These are phyloP conservation scores for Ceratocystis huliohia DNA, from an alignment of 2,329 filamentous ascomycete genomes.

Conservation along the genomic window DNA sequence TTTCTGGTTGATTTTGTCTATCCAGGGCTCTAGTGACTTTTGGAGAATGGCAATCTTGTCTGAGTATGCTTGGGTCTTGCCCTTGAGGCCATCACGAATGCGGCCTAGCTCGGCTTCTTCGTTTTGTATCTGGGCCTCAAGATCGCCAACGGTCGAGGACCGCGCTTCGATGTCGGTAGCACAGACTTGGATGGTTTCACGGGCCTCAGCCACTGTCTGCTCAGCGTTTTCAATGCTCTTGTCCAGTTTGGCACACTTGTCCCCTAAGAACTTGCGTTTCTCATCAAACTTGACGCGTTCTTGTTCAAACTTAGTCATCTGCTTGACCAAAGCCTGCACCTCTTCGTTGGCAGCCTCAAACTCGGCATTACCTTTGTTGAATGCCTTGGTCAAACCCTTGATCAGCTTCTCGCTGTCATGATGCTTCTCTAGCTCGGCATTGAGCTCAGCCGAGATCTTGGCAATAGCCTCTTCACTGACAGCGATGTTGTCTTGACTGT, in stretches of 20 bases:
- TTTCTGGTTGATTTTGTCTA: constrained; percentile 91
- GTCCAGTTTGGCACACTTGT: constrained; percentile 89
- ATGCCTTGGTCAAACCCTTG: constrained; percentile 74
- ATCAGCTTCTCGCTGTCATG: constrained; percentile 81
- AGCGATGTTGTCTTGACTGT: constrained; percentile 76
- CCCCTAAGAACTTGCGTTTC: constrained; percentile 83
- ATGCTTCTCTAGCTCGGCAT: constrained; percentile 82
- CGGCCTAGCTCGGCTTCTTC: constrained; percentile 71
- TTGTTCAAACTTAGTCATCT: constrained; percentile 87
- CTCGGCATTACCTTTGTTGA: constrained; percentile 70
- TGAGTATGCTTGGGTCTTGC: constrained; percentile 89
- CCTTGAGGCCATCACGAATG: constrained; percentile 82
- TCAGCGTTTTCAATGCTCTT: constrained; percentile 72
- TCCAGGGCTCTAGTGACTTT: constrained; percentile 91
- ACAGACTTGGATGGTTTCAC: constrained; percentile 66
- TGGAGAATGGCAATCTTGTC: constrained; percentile 88
- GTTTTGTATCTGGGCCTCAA: constrained; percentile 62
- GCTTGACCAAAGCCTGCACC: constrained; percentile 65
- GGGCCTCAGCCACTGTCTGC: constrained; percentile 59
- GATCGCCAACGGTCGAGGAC: constrained; percentile 55
- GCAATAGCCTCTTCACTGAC: constrained; percentile 80
- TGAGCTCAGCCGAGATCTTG: constrained; percentile 79
- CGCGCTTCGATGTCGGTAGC: constrained; percentile 65
- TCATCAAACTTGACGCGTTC: constrained; percentile 96
- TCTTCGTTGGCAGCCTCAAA: constrained; percentile 73